phyloP scores from a whole-genome alignment of 2,329 filamentous ascomycete genomes.

The Teratosphaeria zuluensis region DNA sequence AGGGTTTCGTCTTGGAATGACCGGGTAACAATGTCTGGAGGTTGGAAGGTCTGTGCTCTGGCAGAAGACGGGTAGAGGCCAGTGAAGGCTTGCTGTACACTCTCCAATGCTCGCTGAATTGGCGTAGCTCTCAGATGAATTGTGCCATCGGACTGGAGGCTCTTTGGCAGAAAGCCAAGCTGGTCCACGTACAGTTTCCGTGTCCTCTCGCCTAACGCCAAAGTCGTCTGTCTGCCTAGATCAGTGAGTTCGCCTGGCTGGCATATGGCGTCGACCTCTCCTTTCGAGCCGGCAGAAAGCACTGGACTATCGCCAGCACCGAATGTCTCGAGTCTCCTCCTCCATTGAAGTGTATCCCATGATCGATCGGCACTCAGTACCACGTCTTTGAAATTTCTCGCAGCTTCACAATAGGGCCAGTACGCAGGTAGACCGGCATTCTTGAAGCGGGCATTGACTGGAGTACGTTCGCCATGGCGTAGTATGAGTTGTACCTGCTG shows the following conservation, averaged over 20 bases:
- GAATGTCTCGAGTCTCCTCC: slow-evolving; percentile 75
- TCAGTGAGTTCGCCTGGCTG: slow-evolving; percentile 48
- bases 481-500: slow-evolving; percentile 78
- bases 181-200: slow-evolving; percentile 42
- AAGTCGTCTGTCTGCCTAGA: slow-evolving; percentile 39
- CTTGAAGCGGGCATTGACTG: slow-evolving; percentile 78
- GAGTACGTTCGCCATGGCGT: slow-evolving; percentile 55
- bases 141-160: slow-evolving; percentile 25
- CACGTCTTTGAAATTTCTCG: slow-evolving; percentile 57
- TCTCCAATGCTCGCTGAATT: slow-evolving; percentile 41
- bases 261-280: slow-evolving; percentile 72
- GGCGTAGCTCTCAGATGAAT: slow-evolving; percentile 40
- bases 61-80: slow-evolving; percentile 38
- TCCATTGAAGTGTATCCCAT: slow-evolving; percentile 53
- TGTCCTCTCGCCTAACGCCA: slow-evolving; percentile 38
- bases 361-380: slow-evolving; percentile 46
- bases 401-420: slow-evolving; percentile 87
- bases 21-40: slow-evolving; percentile 36
- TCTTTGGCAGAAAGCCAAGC: slow-evolving; percentile 38
- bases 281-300: slow-evolving; percentile 56
- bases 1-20: slow-evolving; percentile 40
- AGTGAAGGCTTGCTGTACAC: slow-evolving; percentile 40
- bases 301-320: slow-evolving; percentile 46
- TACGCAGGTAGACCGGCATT: slow-evolving; percentile 44
- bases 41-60: slow-evolving; percentile 32